Evolutionary conservation across 768 basidiomycete species (phyloP), one percentile per base, ranked within the genome.

Genomic region (Kwoniella botswanensis): DNA sequence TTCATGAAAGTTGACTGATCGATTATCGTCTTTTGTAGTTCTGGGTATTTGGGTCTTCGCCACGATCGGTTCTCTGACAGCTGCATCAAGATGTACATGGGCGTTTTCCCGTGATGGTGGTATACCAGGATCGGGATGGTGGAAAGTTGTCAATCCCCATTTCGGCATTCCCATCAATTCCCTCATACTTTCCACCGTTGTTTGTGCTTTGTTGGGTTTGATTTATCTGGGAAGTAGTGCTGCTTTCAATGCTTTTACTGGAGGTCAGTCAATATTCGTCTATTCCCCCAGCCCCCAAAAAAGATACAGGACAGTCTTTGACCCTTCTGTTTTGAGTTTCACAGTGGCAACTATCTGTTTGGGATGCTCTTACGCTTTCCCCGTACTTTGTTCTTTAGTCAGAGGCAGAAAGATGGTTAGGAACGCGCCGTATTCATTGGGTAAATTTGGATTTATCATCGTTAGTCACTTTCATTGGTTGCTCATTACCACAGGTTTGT

Each of bases 51-150:
- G 76, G 70, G 62, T 76, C 54, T 90, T 90, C 82, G 90, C 90
- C 65, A 86, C 88, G 50, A 88, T 90, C 67, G 90, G 90, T 18
- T 88, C 89, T 71, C 87, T 87, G 52, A 89, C 88, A 63, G 89
- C 89, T 10, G 88, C 90, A 46, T 90, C 89, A 13, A 88, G 90
- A 18, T 88, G 88, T 41, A 90, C 90, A 2, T 91, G 90, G 90
- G 88, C 88, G 57, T 91, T 91, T 79, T 88, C 89, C 0, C 86
- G 90, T 2, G 90, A 91, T 82, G 86, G 86, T 70, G 90, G 88
- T 1, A 88, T 91, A 53, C 90, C 89, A 1, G 86, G 87, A 55
- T 86, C 87, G 44, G 60, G 69, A 12, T 75, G 84, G 67, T 90
- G 90, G 84, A 82, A 86, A 7, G 83, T 82, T 60, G 85, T 90